Base-by-base conservation (phyloP, 192 early-diverging fungal species). In the Funneliformis mosseae region DNA sequence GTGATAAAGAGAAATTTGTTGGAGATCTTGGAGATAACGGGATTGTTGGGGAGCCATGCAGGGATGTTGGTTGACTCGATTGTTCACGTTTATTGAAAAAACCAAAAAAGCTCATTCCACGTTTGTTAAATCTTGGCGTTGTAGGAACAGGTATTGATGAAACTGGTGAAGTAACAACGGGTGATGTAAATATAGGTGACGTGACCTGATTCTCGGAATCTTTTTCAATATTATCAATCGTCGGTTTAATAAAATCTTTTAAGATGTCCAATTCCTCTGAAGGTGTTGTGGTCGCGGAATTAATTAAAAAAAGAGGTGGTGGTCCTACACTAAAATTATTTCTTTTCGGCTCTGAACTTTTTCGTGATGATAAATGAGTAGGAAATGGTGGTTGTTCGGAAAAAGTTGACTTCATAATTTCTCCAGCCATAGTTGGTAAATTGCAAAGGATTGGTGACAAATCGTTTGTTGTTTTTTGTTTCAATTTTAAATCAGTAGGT, bases 81-180 rank as follows among this genome's bases (percentile, higher is more conserved):
- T 55, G 50, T 55, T 55, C 50, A 55, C 39, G 38, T 70, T 21
- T 70, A 25, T 70, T 70, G 39, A 70, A 70, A n/a, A 70, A 43
- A 70, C 68, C 39, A 39, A 70, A 70, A 70, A 70, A 16, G 21
- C 68, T n/a, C 28, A 41, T 41, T 8, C 68, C 68, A 42, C 43
- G 16, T 38, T 16, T 70, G 11, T 66, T 66, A 42, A 23, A 42
- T n/a, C 21, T 70, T 70, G 68, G 42, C 21, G n/a, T 10, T 41
- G 38, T 70, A 21, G 39, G 39, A 42, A 12, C 14, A 14, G 66
- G 28, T 14, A 39, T 33, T 39, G 66, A 28, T 39, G 66, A 33
- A 33, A 14, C 25, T 38, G 66, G 14, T 67, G 16, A 28, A 66
- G 63, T 66, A 14, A 11, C 8, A 66, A 33, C 33, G 33, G 33